Base-by-base conservation (phyloP, 1,284 basidiomycete genomes). In the Leccinum pachyderme region DNA sequence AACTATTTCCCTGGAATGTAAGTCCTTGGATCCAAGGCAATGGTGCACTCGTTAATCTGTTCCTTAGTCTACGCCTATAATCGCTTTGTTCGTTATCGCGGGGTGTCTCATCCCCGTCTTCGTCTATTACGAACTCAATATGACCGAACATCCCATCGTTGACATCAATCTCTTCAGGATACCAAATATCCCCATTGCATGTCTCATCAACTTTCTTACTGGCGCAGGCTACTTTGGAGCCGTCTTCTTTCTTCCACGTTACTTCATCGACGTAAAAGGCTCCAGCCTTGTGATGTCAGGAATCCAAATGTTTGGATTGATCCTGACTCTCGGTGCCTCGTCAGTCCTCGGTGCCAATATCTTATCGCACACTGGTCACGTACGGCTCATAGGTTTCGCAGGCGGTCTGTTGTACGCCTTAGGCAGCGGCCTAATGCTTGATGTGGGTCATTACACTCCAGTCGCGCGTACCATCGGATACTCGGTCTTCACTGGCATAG, bases 241-340 rank as follows among this genome's bases (percentile, higher is more conserved):
- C 13, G 71, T 71, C 52, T 71, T 71, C 55, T 71, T 71, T 54
- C 63, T 71, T n/a, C 69, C 69, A 13, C 72, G 71, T 35, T 71
- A 73, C 55, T 73, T 73, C 39, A 71, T 73, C 57, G 69, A 73
- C 48, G 53, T 70, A 58, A 72, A 70, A 37, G 59, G 66, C n/a
- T 70, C 68, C 32, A 61, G 51, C 49, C 49, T 70, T 41, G 64
- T 70, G 39, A 67, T 52, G 39, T 72, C 68, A 0, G 68, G 68
- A 18, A 37, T 70, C 5, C 70, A 70, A 37, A 73, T 70, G 71
- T 54, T 70, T 8, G 68, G 71, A 4, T 41, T 70, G 24, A 72
- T 69, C 46, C 57, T 70, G 0, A 62, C 70, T 0, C 68, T 70
- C 7, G 68, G 68, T 29, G 60, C 63, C 25, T 70, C 70, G 7